Evolutionary conservation across 169 alveolate genomes (phyloP).

Genomic region (Eimeria acervulina): DNA sequence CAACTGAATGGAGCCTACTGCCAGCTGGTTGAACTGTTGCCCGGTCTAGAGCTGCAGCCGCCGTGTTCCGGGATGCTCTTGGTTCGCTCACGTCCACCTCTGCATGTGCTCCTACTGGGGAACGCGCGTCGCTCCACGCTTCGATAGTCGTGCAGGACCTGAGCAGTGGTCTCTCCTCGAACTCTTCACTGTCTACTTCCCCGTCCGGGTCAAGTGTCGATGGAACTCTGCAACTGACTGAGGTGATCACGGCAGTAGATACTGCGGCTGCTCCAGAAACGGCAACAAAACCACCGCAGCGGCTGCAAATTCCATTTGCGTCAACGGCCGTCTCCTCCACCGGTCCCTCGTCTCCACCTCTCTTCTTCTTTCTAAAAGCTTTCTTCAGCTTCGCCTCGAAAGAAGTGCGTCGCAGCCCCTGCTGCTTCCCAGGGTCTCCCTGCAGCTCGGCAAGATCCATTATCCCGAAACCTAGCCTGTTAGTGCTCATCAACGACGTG

Average conservation of each 20-base stretch:
- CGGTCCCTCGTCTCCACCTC: constrained; percentile 39
- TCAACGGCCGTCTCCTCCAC: constrained; percentile 61
- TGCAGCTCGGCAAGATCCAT: constrained; percentile 82
- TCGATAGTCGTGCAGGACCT: constrained; percentile 70
- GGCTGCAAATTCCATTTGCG: constrained; percentile 22
- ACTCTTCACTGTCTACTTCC: constrained; percentile 17
- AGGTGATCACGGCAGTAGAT: not conserved
- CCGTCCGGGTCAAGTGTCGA: constrained; percentile 35
- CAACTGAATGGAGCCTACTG: not conserved
- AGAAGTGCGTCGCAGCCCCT: constrained; percentile 53
- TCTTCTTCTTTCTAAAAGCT: constrained; percentile 46
- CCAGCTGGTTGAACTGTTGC: not conserved
- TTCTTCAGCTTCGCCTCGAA: constrained; percentile 63
- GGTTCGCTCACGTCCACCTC: not conserved
- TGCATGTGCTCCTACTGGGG: constrained; percentile 5
- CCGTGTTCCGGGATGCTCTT: not conserved
- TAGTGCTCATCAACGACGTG: constrained; percentile 81
- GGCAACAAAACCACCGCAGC: constrained; percentile 53
- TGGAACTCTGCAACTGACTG: constrained; percentile 23
- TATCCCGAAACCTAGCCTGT: constrained; percentile 82
- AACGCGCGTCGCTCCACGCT: constrained; percentile 39
- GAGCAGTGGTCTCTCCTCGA: constrained; percentile 48
- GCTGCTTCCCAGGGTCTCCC: constrained; percentile 63
- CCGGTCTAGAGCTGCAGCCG: constrained; percentile 4
- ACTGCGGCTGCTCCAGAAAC: not conserved